Evolutionary conservation across 2,329 filamentous ascomycete species (phyloP).

Genomic region (Aspergillus costaricaensis): DNA sequence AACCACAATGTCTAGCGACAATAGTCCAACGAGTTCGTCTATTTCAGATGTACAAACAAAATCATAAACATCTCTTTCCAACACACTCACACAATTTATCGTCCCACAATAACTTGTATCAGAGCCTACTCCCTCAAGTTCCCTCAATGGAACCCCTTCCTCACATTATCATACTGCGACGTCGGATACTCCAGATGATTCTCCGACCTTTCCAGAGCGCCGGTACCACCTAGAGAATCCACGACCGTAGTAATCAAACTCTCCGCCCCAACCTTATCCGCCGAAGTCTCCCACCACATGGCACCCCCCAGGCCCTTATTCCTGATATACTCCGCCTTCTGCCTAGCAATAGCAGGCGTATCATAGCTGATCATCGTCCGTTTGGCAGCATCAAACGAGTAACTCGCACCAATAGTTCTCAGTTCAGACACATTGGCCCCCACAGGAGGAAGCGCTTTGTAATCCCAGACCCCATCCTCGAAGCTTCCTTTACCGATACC

Average conservation of each 20-base stretch:
- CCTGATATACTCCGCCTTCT: constrained; percentile 73
- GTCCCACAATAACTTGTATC: neutral
- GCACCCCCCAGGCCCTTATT: constrained; percentile 71
- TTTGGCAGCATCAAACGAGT: constrained; percentile 65
- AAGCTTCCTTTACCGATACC: constrained; percentile 79
- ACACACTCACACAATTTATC: neutral
- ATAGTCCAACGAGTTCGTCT: too few relatives aligned
- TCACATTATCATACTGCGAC: constrained; percentile 16
- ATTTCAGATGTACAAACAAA: neutral
- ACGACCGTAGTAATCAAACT: constrained; percentile 66
- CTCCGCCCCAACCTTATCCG: constrained; percentile 64
- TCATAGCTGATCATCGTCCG: constrained; percentile 75
- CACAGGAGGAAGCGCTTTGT: constrained; percentile 74
- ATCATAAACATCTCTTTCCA: neutral
- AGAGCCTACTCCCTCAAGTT: neutral
- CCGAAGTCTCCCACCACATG: constrained; percentile 97
- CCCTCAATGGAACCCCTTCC: neutral
- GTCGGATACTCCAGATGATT: constrained; percentile 16
- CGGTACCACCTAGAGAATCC: constrained; percentile 4
- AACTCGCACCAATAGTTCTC: constrained; percentile 65
- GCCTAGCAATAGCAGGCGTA: constrained; percentile 64
- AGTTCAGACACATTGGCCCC: constrained; percentile 66
- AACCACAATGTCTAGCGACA: too few relatives aligned
- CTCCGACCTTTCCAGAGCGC: constrained; percentile 6
- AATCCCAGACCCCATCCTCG: constrained; percentile 86